Percentiles rank a stretch among this genome's conserved stretches.
Evolutionary conservation across 305 asterid genomes (phyloP).

Genomic region (Plantago coronopus): DNA sequence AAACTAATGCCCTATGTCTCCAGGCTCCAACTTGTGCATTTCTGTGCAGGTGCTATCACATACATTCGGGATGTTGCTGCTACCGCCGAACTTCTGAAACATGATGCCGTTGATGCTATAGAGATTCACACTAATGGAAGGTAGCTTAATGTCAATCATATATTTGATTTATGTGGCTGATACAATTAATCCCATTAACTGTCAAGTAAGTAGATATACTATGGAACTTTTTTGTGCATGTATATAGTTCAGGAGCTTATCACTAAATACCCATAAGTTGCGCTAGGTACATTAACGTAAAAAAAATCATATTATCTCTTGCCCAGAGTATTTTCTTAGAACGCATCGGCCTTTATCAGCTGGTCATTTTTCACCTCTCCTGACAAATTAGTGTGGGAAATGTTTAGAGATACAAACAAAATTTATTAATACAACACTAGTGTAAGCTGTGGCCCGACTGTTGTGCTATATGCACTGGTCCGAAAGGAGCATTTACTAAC

Average conservation of each 20-base stretch:
- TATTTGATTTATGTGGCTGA: neutral
- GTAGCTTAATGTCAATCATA: slow-evolving; percentile 27
- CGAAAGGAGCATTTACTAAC: neutral
- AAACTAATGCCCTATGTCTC: neutral
- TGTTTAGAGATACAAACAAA: too few relatives aligned
- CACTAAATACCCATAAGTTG: too few relatives aligned
- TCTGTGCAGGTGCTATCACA: slow-evolving; percentile 52
- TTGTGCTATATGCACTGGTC: neutral
- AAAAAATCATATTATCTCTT: too few relatives aligned
- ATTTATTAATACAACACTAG: neutral
- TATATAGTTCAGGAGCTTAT: too few relatives aligned
- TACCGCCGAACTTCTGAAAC: slow-evolving; percentile 64
- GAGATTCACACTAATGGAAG: slow-evolving; percentile 94
- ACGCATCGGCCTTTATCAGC: too few relatives aligned
- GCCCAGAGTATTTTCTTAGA: too few relatives aligned
- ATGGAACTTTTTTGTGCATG: too few relatives aligned
- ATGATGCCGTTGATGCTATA: slow-evolving; percentile 61
- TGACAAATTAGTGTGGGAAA: too few relatives aligned
- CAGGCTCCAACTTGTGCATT: neutral
- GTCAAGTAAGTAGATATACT: neutral
- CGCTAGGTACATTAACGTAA: too few relatives aligned
- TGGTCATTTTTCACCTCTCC: neutral
- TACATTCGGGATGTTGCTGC: slow-evolving; percentile 66
- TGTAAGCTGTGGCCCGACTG: too few relatives aligned
- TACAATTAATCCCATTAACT: neutral